Evolutionary conservation across 768 basidiomycete genomes (phyloP), one percentile per base, ranked within the genome.

Genomic region (Antrodiella citrinella): DNA sequence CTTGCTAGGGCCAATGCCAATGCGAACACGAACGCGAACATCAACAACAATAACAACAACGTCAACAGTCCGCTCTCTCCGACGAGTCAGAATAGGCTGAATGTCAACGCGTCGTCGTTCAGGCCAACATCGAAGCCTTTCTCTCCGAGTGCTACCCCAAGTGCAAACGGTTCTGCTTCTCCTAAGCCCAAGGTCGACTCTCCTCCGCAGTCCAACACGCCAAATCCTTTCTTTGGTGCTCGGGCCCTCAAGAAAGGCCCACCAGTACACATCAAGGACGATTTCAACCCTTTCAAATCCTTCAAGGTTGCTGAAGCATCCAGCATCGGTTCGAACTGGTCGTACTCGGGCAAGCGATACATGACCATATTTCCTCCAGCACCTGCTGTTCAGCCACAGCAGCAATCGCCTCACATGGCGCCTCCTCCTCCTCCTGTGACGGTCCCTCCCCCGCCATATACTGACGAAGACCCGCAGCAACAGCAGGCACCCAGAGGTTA

Each of bases 241-340:
- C 84, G 86, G 26, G 64, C 72, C 18, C 78, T 82, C 64, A 91
- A 91, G 75, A 89, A 86, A 69, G 77, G 76, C 2, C 74, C 80
- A 13, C 55, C 54, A 4, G 85, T 94, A 26, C 86, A 91, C 62
- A 79, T 95, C 66, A 91, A 95, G 69, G 91, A 96, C 58, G 95
- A 97, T 63, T 99, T 99, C 64, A 96, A 94, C 65, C 93, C 95
- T 13, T 96, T 95, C 80, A 91, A 90, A 69, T 80, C 85, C 59
- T 78, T 79, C 62, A 90, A 90, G 64, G 82, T 92, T 22, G 77
- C 73, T 5, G 89, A 90, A 48, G 80, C 92, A 4, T 67, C 77
- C 21, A 75, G 80, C 61, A 77, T 91, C 54, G 67, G 92, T 94
- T 64, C 59, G 91, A 68, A 76, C 54, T 97, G 93, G 94, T 86